Evolutionary conservation across 768 basidiomycete species (phyloP).

Genomic region (Pleurotus cornucopiae): DNA sequence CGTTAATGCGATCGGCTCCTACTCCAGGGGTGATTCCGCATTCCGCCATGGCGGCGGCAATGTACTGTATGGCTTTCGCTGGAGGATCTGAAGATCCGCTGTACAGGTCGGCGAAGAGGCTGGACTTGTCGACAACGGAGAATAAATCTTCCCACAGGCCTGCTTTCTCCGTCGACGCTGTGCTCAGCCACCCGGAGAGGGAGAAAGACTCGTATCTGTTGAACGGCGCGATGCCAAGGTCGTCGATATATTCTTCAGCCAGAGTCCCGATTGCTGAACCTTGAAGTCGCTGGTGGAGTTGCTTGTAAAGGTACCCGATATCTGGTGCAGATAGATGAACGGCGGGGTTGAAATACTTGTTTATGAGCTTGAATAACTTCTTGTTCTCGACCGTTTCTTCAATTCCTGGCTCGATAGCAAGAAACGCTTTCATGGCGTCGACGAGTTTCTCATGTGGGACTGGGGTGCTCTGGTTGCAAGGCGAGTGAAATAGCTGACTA

Average conservation of each 20-base stretch:
- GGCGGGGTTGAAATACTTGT: slow-evolving; percentile 7
- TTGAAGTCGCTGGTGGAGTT: background rate
- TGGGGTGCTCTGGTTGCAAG: background rate
- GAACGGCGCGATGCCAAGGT: slow-evolving; percentile 2
- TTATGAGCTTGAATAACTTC: slow-evolving; percentile 3
- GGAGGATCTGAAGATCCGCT: background rate
- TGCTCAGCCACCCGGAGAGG: background rate
- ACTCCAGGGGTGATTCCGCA: background rate
- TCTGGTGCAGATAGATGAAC: background rate
- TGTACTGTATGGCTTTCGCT: background rate
- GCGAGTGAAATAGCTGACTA: background rate
- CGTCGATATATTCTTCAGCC: slow-evolving; percentile 3
- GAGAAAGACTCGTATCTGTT: background rate
- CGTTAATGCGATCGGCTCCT: background rate
- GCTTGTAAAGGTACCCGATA: background rate
- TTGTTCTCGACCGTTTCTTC: background rate
- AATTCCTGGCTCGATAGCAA: slow-evolving; percentile 3
- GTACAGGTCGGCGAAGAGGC: background rate
- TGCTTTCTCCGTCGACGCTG: background rate
- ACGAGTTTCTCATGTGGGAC: slow-evolving; percentile 2
- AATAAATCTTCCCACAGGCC: background rate
- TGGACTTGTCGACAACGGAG: background rate
- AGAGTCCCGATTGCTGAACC: background rate
- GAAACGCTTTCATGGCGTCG: slow-evolving; percentile 3
- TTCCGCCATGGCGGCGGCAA: background rate